Base-by-base conservation (phyloP, 2,329 filamentous ascomycete genomes). In the Trichophyton equinum region DNA sequence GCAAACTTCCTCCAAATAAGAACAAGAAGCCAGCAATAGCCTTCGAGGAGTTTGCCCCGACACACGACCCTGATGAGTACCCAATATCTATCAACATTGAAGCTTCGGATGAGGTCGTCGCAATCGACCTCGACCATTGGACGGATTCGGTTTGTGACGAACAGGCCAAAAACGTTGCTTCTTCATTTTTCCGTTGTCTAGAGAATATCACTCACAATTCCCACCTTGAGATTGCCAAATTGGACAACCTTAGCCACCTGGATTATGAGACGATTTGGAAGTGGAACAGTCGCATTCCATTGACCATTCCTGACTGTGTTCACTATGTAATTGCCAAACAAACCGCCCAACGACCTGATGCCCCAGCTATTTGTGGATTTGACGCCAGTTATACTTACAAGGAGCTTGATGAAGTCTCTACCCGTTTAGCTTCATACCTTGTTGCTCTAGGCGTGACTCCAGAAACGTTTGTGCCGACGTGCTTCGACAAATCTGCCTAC, bases 51-150 rank as follows among this genome's bases (percentile, higher is more conserved):
- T 64, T 68, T 25, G 68, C 68, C n/a, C 67, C 69, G 2, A 74
- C 75, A 36, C 70, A 79, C 61, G 77, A 80, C 60, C 78, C 78
- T 0, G 78, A 77, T 1, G 78, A 80, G 65, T 77, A 78, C 62
- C 73, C 75, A 1, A 70, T 79, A 0, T 78, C 75, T 15, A 67
- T 80, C 59, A 79, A 79, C 57, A 75, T 79, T 20, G 78, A 79
- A 62, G 73, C 76, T 1, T 71, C 73, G 4, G 76, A 79, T n/a
- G 68, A 68, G 3, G 64, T 69, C 27, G 72, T 72, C 8, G 66
- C 65, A 3, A 73, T 75, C 40, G 73, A 73, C 38, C 61, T 76
- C 11, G 75, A 73, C 62, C 77, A 77, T 60, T 76, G 74, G 75
- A 75, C 72, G 4, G 71, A 73, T 27, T 66, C 66, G 15, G 62